Evolutionary conservation across 2,329 filamentous ascomycete species (phyloP), one percentile per base, ranked within the genome.

Genomic region (Penicillium sp.): DNA sequence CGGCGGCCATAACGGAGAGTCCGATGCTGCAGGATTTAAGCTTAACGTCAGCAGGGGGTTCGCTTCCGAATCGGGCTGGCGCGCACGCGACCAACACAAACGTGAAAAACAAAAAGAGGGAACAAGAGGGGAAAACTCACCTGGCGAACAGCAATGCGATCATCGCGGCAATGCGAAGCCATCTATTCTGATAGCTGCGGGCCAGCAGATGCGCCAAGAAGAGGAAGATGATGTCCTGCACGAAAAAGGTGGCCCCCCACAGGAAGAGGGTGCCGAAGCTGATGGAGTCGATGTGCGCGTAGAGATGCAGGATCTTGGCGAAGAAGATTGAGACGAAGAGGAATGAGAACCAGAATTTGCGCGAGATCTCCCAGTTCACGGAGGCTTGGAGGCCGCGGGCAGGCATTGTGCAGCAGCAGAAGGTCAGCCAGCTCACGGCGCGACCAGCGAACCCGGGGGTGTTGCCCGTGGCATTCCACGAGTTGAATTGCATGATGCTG

Each of bases 1-100:
- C 60, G 6, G 67, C 54, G 27, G 67, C 60, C 68, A 70, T 70
- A 32, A 61, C 64, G 15, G 67, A 69, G 46, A 70, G 61, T 9
- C 63, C 32, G 6, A 70, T 41, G 55, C 67, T 69, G 50, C 5
- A 21, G 18, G 36, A 36, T 43, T 17, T 21, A 40, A 40, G 7
- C 36, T 40, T n/a, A 4, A 33, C 8, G 15, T 49, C 32, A 52
- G 37, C 46, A 36, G 27, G n/a, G 17, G 24, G 15, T 20, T 42
- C 15, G 26, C 9, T 42, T 29, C 24, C 39, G 24, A 29, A 42
- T 42, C 9, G 23, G 24, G n/a, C 24, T 24, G 39, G 12, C 39
- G 24, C 39, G 39, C 39, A 42, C 39, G 39, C 39, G 39, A 42
- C 39, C 24, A 24, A 39, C 5, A 39, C 24, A 27, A 27, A 6